Evolutionary conservation across 805 yeast species (phyloP).

Genomic region (Yamadazyma endophytica): DNA sequence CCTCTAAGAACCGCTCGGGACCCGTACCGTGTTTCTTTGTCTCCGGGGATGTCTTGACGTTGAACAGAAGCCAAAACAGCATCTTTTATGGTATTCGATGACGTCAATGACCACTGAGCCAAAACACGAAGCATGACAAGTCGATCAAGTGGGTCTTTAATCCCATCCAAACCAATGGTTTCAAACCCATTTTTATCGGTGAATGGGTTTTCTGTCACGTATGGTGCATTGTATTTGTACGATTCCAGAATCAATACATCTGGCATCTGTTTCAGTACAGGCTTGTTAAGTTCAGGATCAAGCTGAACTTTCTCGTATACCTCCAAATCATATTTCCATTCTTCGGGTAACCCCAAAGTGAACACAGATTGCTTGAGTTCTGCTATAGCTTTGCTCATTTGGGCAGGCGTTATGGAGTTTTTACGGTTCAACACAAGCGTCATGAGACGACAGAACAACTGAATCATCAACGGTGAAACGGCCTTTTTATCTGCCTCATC

Average conservation of each 20-base stretch:
- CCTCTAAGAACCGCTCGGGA: conserved; percentile 35
- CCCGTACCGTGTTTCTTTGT: conserved; percentile 33
- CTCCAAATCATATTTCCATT: conserved; percentile 27
- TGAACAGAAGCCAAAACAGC: conserved; percentile 19
- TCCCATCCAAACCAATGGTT: conserved; percentile 26
- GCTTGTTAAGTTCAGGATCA: conserved; percentile 1
- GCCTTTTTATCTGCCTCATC: conserved; percentile 1
- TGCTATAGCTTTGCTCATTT: conserved; percentile 23
- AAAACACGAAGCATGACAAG: conserved; percentile 32
- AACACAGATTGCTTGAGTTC: conserved; percentile 27
- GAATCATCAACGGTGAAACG: conserved; percentile 29
- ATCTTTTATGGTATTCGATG: conserved; percentile 26
- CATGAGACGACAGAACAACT: conserved; percentile 26
- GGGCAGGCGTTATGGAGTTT: conserved; percentile 21
- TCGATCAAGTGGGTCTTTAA: conserved; percentile 28
- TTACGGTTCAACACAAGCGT: conserved; percentile 35
- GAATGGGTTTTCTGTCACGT: conserved; percentile 15
- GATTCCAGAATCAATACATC: conserved; percentile 8
- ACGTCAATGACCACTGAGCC: conserved; percentile 32
- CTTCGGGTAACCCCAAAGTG: conserved; percentile 32
- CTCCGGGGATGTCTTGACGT: conserved; percentile 35
- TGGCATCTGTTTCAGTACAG: conserved; percentile 7
- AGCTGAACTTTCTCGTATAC: conserved; percentile 6
- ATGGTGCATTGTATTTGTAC: conserved; percentile 5
- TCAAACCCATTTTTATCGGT: conserved; percentile 23